Evolutionary conservation across 176 grass and related monocot genomes (phyloP).

Genomic region (Coix lacrymajobi): DNA sequence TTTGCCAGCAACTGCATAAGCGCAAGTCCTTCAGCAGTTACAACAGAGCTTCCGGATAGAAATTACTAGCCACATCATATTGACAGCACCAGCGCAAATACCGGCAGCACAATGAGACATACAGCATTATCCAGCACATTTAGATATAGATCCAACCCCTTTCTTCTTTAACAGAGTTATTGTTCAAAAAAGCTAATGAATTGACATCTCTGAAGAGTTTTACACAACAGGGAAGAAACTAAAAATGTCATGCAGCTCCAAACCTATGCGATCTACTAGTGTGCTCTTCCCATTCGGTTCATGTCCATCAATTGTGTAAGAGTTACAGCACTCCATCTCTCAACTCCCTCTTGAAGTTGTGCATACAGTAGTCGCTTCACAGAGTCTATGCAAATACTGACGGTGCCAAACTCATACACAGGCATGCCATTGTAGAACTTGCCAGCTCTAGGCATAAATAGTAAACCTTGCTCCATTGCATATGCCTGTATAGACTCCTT

Average conservation of each 20-base stretch:
- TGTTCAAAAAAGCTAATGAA: constrained; percentile 23
- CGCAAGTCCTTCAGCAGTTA: background rate
- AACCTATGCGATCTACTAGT: background rate
- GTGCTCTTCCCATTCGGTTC: background rate
- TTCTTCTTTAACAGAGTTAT: background rate
- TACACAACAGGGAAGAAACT: background rate
- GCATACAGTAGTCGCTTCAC: constrained; percentile 75
- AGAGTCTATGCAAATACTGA: constrained; percentile 81
- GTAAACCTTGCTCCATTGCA: constrained; percentile 70
- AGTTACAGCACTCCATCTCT: constrained; percentile 45
- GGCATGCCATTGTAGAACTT: constrained; percentile 75
- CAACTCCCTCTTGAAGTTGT: constrained; percentile 40
- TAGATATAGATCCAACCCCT: constrained; percentile 16
- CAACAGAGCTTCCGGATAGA: background rate
- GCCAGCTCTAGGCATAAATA: constrained; percentile 83
- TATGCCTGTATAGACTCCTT: constrained; percentile 83
- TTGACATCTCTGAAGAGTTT: constrained; percentile 14
- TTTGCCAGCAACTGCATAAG: background rate
- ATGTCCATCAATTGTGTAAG: background rate
- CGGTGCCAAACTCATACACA: constrained; percentile 77
- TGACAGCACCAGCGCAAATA: background rate
- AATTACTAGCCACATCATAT: background rate
- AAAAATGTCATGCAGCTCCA: background rate
- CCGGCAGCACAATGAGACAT: background rate
- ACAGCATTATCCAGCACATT: background rate